Conservation (phyloP, 768 basidiomycete species). For the Sporobolomyces roseus region DNA sequence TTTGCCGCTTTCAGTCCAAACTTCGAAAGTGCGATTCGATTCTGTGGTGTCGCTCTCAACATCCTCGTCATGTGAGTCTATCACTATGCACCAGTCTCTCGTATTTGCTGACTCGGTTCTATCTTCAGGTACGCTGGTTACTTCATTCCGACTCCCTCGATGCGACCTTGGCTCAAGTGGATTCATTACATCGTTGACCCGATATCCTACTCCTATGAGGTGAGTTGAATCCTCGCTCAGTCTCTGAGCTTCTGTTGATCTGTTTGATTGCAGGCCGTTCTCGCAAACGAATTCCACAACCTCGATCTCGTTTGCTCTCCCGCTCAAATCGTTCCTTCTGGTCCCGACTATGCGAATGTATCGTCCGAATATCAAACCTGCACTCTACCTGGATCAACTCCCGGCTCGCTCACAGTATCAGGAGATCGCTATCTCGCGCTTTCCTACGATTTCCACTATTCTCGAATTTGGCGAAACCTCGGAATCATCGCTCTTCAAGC, state of each 20-base stretch:
- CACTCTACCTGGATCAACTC: slow-evolving; percentile 50
- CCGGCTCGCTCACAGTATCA: slow-evolving; percentile 58
- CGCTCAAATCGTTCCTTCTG: slow-evolving; percentile 37
- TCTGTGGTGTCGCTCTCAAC: slow-evolving; percentile 40
- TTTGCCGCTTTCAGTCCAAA: slow-evolving; percentile 35
- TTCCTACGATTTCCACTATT: slow-evolving; percentile 52
- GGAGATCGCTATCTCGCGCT: slow-evolving; percentile 63
- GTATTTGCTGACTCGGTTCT: slow-evolving; percentile 46
- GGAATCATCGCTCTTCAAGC: slow-evolving; percentile 49
- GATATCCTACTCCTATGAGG: slow-evolving; percentile 45
- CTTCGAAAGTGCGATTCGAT: slow-evolving; percentile 39
- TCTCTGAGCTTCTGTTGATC: neutral
- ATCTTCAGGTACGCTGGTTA: slow-evolving; percentile 34
- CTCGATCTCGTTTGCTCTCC: slow-evolving; percentile 36
- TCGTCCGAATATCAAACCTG: slow-evolving; percentile 27
- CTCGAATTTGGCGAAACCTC: slow-evolving; percentile 52
- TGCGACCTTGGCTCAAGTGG: slow-evolving; percentile 43
- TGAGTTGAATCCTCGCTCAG: neutral
- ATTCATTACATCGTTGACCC: slow-evolving; percentile 44
- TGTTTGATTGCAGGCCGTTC: slow-evolving; percentile 27
- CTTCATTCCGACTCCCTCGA: slow-evolving; percentile 40
- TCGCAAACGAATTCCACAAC: slow-evolving; percentile 40
- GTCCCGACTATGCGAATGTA: slow-evolving; percentile 35
- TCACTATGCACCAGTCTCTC: neutral
- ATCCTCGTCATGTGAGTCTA: slow-evolving; percentile 36